Evolutionary conservation across 305 asterid species (phyloP).

Genomic region (Coffea humblotiana): DNA sequence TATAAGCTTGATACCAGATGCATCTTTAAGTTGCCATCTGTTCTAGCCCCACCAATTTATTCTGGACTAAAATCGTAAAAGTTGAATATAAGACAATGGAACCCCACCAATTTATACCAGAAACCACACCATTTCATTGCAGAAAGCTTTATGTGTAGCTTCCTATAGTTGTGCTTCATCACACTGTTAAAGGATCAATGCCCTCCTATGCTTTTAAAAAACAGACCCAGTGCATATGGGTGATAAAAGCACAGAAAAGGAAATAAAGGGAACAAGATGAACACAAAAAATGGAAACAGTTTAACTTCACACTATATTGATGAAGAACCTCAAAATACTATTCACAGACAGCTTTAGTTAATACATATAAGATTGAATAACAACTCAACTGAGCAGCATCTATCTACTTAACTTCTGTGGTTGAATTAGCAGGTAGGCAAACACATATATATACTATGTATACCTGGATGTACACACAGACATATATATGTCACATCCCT

Average conservation of each 20-base stretch:
- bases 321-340: too few relatives aligned
- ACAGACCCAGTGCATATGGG: neutral
- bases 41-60: neutral
- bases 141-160: neutral
- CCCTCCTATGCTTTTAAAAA: too few relatives aligned
- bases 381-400: neutral
- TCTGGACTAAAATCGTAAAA: neutral
- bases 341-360: neutral
- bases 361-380: neutral
- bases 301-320: neutral
- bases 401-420: neutral
- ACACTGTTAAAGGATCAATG: neutral
- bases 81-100: neutral
- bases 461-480: neutral
- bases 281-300: neutral
- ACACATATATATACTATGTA: too few relatives aligned
- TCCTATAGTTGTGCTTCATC: neutral
- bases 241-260: neutral
- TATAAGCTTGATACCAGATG: constrained; percentile 1
- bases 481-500: neutral
- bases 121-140: neutral
- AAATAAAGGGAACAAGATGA: too few relatives aligned
- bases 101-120: neutral
- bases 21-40: neutral
- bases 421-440: neutral